These are phyloP conservation scores for Cyclaneusma minus DNA, from an alignment of 2,329 filamentous ascomycete species.

Conservation along the genomic window DNA sequence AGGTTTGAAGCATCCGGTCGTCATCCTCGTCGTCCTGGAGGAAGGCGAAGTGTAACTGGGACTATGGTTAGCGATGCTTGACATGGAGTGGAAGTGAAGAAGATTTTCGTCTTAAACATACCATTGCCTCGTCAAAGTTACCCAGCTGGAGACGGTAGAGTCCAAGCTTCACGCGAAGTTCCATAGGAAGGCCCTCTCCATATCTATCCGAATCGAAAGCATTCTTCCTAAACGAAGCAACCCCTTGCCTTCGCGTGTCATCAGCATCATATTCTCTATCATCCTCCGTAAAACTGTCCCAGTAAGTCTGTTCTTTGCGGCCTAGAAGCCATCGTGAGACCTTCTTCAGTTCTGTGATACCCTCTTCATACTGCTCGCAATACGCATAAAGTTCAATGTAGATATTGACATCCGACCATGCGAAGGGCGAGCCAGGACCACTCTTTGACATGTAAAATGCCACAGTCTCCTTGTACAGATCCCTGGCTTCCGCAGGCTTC, in stretches of 20 bases:
- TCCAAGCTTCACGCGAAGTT: constrained; percentile 72
- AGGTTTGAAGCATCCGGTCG: constrained; percentile 41
- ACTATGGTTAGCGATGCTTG: constrained; percentile 22
- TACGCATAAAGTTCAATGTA: constrained; percentile 70
- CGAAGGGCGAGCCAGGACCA: constrained; percentile 6
- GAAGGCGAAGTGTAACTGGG: constrained; percentile 56
- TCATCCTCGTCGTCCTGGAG: constrained; percentile 38
- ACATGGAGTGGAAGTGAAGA: constrained; percentile 3
- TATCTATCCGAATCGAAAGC: constrained; percentile 43
- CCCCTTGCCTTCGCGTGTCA: constrained; percentile 47
- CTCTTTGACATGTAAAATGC: constrained; percentile 9
- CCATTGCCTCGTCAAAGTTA: constrained; percentile 56
- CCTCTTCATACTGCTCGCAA: constrained; percentile 44
- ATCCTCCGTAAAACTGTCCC: constrained; percentile 57
- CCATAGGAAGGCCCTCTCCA: constrained; percentile 59
- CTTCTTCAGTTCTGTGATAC: constrained; percentile 52
- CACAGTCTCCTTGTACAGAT: constrained; percentile 18
- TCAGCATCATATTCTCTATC: constrained; percentile 81
- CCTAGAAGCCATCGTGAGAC: constrained; percentile 73
- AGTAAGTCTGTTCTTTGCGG: constrained; percentile 56
- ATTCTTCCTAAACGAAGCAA: constrained; percentile 42
- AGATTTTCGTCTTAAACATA: too few species aligned
- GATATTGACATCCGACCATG: constrained; percentile 73
- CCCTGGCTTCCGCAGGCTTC: constrained; percentile 17
- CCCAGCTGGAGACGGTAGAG: constrained; percentile 64